These are phyloP conservation scores for Cenchrus americanus DNA, from an alignment of 176 grass and related monocot genomes.

Conservation along the genomic window DNA sequence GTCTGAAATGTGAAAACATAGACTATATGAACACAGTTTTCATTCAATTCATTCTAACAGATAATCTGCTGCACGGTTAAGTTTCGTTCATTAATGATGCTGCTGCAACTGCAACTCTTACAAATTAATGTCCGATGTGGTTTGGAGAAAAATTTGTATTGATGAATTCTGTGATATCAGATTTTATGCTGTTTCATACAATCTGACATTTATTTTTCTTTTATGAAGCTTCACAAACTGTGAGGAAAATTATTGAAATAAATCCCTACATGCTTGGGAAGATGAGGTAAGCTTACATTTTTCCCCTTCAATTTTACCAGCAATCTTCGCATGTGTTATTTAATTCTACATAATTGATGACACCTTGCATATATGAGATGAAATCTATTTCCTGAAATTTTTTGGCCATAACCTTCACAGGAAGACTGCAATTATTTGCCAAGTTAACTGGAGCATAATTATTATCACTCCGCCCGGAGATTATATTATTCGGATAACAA, in stretches of 20 bases:
- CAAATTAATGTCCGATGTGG: not conserved
- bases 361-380: too few relatives aligned
- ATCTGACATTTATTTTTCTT: not conserved
- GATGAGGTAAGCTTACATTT: too few relatives aligned
- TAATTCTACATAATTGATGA: too few relatives aligned
- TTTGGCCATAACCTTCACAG: too few relatives aligned
- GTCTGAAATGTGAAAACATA: not conserved
- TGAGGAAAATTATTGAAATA: slow-evolving; percentile 99
- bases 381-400: too few relatives aligned
- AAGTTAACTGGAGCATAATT: too few relatives aligned
- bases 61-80: not conserved
- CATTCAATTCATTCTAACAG: slow-evolving; percentile 17
- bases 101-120: not conserved
- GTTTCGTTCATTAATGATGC: not conserved
- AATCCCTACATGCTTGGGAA: slow-evolving; percentile 98
- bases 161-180: not conserved
- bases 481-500: too few relatives aligned
- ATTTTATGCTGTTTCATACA: not conserved
- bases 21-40: slow-evolving; percentile 9
- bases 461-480: too few relatives aligned
- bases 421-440: too few relatives aligned
- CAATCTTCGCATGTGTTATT: too few relatives aligned
- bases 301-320: too few relatives aligned
- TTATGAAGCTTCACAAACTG: slow-evolving; percentile 85
- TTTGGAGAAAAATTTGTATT: not conserved